Evolutionary conservation across 2,329 filamentous ascomycete species (phyloP).

Genomic region (Apiospora sp.): DNA sequence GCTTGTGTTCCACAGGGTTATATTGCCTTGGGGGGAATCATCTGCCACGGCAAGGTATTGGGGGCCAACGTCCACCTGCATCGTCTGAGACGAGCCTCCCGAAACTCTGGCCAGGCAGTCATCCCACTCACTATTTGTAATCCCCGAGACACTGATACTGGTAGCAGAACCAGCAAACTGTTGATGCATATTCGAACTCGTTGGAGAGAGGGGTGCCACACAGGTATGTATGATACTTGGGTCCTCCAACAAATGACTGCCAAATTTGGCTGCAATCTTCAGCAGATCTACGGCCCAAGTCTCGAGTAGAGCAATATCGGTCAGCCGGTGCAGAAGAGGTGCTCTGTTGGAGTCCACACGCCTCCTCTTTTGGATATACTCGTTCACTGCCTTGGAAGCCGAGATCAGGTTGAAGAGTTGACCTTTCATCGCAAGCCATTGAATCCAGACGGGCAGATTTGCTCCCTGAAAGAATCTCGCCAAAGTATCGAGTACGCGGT

Average conservation of each 20-base stretch:
- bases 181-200: constrained; percentile 13
- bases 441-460: constrained; percentile 29
- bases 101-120: constrained; percentile 28
- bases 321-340: constrained; percentile 8
- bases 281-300: constrained; percentile 30
- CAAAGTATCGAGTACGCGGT: constrained; percentile 18
- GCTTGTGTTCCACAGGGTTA: background rate
- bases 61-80: constrained; percentile 23
- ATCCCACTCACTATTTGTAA: constrained; percentile 27
- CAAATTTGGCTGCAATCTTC: constrained; percentile 29
- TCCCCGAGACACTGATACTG: background rate
- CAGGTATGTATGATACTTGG: constrained; percentile 24
- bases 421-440: constrained; percentile 27
- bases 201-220: constrained; percentile 23
- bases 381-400: constrained; percentile 24
- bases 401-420: constrained; percentile 26
- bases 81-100: constrained; percentile 27
- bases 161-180: constrained; percentile 19
- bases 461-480: constrained; percentile 26
- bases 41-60: constrained; percentile 29
- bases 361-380: constrained; percentile 10
- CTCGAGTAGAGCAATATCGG: constrained; percentile 28
- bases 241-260: constrained; percentile 21
- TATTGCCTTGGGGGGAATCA: background rate
- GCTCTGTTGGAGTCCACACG: background rate